These are phyloP conservation scores for Gnetum montanum DNA, from an alignment of 75 land plant genomes.

Conservation along the genomic window DNA sequence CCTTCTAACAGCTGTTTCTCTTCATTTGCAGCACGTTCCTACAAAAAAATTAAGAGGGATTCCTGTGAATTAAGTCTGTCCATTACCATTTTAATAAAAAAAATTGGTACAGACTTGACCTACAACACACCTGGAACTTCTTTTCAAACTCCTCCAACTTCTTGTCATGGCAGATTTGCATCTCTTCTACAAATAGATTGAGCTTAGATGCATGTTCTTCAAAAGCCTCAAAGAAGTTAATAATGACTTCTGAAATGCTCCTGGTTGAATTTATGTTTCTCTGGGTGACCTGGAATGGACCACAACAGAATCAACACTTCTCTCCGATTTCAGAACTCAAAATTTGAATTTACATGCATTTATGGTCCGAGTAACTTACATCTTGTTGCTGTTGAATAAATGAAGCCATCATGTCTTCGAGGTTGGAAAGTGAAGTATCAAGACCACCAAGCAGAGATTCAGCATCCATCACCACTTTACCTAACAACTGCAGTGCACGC, in stretches of 20 bases:
- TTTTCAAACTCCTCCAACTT: constrained; percentile 62
- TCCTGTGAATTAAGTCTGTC: too few species aligned
- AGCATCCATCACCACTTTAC: constrained; percentile 58
- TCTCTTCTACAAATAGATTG: constrained; percentile 35
- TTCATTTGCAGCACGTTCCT: constrained; percentile 75
- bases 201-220: constrained; percentile 60
- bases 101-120: too few species aligned
- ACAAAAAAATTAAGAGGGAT: too few species aligned
- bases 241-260: constrained; percentile 42
- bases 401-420: constrained; percentile 48
- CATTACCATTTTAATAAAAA: too few species aligned
- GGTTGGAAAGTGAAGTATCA: constrained; percentile 46
- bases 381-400: constrained; percentile 68
- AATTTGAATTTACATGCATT: too few species aligned
- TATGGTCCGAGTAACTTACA: too few species aligned
- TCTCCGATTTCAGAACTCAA: too few species aligned
- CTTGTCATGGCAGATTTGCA: constrained; percentile 47
- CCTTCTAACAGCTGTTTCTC: constrained; percentile 61
- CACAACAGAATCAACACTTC: neutral
- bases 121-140: constrained; percentile 72
- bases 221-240: constrained; percentile 50
- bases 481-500: constrained; percentile 44
- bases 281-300: constrained; percentile 41
- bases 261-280: constrained; percentile 61
- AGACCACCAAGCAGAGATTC: constrained; percentile 55